Percentiles rank a stretch among this genome's conserved stretches.
Evolutionary conservation across 2,329 filamentous ascomycete genomes (phyloP).

Genomic region (Neofusicoccum parvum): DNA sequence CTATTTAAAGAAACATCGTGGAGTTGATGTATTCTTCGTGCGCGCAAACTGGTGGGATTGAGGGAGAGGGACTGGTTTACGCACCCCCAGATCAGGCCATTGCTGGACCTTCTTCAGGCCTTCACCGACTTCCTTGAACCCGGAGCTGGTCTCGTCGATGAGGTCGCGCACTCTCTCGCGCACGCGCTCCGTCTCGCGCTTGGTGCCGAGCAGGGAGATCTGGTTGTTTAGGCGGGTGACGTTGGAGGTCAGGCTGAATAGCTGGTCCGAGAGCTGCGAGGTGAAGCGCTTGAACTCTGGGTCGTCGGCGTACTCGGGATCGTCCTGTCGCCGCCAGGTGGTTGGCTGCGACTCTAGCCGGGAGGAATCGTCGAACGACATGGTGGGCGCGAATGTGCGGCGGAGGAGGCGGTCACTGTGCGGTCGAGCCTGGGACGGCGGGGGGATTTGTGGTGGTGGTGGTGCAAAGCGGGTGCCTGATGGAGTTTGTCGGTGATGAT

Average conservation of each 20-base stretch:
- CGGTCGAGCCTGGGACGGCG: neutral
- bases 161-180: conserved; percentile 87
- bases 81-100: conserved; percentile 71
- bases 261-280: conserved; percentile 79
- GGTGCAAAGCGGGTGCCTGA: conserved; percentile 8
- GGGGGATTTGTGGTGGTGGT: neutral
- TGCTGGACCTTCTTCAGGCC: conserved; percentile 88
- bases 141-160: conserved; percentile 80
- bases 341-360: conserved; percentile 80
- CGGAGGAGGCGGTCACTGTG: neutral
- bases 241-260: conserved; percentile 87
- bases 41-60: neutral
- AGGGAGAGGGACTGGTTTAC: conserved; percentile 47
- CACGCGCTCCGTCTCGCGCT: conserved; percentile 86
- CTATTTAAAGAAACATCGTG: neutral
- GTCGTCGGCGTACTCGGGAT: conserved; percentile 81
- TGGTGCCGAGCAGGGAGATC: conserved; percentile 82
- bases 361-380: conserved; percentile 91
- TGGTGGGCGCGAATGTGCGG: conserved; percentile 43
- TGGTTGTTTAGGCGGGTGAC: conserved; percentile 84
- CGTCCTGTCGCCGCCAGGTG: conserved; percentile 67
- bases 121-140: conserved; percentile 90
- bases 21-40: neutral
- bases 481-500: conserved; percentile 9
- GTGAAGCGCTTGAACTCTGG: conserved; percentile 87